Evolutionary conservation across 2,329 filamentous ascomycete species (phyloP).

Genomic region (Trichoderma pleuroti): DNA sequence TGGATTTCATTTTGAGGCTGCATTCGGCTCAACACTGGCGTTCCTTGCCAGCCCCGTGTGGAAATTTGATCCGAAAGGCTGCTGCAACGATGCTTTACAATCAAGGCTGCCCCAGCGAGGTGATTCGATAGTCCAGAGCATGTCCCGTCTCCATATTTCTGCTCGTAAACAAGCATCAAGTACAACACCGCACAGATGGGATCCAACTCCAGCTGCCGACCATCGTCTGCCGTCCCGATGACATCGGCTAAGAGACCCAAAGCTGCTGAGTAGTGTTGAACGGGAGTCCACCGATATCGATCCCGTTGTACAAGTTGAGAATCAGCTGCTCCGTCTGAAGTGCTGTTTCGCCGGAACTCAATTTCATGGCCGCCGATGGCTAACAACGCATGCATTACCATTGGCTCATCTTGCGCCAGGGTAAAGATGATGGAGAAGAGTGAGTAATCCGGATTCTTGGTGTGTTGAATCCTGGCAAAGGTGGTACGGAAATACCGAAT

Average conservation of each 20-base stretch:
- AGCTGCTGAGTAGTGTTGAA: conserved; percentile 32
- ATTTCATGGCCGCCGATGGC: conserved; percentile 33
- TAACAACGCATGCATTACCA: conserved; percentile 37
- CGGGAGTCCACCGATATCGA: conserved; percentile 19
- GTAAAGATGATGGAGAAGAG: conserved; percentile 36
- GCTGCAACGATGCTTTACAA: conserved; percentile 29
- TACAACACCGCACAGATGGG: conserved; percentile 32
- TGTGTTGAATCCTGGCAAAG: conserved; percentile 35
- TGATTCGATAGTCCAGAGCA: conserved; percentile 33
- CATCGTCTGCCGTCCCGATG: conserved; percentile 23
- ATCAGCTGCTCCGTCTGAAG: neutral
- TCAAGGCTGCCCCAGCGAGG: conserved; percentile 31
- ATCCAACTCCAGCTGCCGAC: conserved; percentile 29
- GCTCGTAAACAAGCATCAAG: conserved; percentile 38
- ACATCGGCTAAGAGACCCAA: conserved; percentile 32
- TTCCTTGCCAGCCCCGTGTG: conserved; percentile 6
- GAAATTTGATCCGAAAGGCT: conserved; percentile 14
- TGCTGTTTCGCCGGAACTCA: conserved; percentile 26
- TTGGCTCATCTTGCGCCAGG: conserved; percentile 31
- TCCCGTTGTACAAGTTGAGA: conserved; percentile 3
- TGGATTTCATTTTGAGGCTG: conserved; percentile 3
- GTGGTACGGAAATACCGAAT: conserved; percentile 36
- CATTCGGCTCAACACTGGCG: neutral
- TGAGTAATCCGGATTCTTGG: conserved; percentile 36
- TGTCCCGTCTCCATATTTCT: conserved; percentile 35